Base-by-base conservation (phyloP, 2,329 filamentous ascomycete species). In the Aquanectria penicillioides region DNA sequence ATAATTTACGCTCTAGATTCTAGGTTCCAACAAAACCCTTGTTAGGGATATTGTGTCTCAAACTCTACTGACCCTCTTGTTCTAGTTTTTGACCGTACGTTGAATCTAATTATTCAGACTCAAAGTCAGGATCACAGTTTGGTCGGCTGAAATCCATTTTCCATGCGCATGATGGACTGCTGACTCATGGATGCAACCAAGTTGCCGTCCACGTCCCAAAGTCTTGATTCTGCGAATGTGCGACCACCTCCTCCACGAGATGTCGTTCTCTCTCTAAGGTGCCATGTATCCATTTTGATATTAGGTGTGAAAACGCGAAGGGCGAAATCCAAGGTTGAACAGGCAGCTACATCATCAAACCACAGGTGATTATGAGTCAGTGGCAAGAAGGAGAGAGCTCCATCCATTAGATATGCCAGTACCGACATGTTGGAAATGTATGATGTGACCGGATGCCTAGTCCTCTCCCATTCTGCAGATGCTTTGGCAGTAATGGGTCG, bases 291-390 rank as follows among this genome's bases (percentile, higher is more conserved):
- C 36, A 82, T 8, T 48, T 81, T 72, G 1, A 80, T 53, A 0
- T 75, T 72, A 0, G 71, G 74, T 1, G 67, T 69, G 57, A 81
- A 79, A 6, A 81, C 62, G 1, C 82, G 71, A 54, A 85, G 55
- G 4, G 83, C 77, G 66, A 84, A 84, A 61, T 85, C 82, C n/a
- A 84, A 64, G 9, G 75, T 79, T 2, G 77, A 78, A 48, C 77
- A 81, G 2, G 81, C 79, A 6, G 63, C 74, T 0, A 73, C 73
- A 31, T 84, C 80, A 2, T 79, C 75, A 31, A 83, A 72, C 63
- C 74, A 80, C 70, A 75, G 64, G 9, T 79, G 73, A 47, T 69
- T 74, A 48, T 81, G 80, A 1, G 69, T 71, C 46, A 84, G 61
- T 0, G 81, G 80, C 1, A 78, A 28, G 31, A 83, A 83, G 0